Base-by-base conservation (phyloP, 257 asterid genomes). In the Nicotiana obtusifolia region DNA sequence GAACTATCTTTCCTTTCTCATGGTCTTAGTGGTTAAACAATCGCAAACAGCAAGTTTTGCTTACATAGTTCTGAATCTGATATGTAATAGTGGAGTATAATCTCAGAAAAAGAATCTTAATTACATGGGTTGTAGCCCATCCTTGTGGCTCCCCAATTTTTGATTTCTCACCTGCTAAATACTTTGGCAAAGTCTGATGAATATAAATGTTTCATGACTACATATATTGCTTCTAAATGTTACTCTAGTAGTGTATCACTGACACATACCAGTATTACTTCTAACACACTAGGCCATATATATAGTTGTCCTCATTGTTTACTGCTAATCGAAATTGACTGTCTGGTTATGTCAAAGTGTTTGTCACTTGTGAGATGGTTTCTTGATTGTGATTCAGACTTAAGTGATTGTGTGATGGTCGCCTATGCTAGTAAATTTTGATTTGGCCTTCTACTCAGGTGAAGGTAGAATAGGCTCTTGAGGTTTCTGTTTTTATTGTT, bases 81-180 rank as follows among this genome's bases (percentile, higher is more conserved):
- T 59, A 35, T 41, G 81, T 82, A 49, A 78, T 78, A 62, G 64
- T 69, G 35, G 82, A 84, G 83, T 84, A 57, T 24, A 56, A 64
- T 64, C 78, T 53, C 82, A 81, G 62, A 54, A 28, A 61, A 16
- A 61, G 82, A 88, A 66, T 84, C 73, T 64, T 78, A 30, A 84
- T 82, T 88, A 89, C 90, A 88, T 88, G 89, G 91, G 91, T 87
- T 57, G 90, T 81, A 91, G 93, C 92, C 90, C 91, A 75, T 85
- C 52, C 81, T 76, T 79, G 92, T 89, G 93, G 94, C 93, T 88
- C 92, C 95, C 90, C 91, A 59, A 19, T 61, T 87, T 85, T 86
- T 69, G 44, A n/a, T 53, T 62, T 26, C 75, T 68, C 62, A 49
- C 80, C 44, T 24, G 62, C 80, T 49, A 1, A 75, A 71, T 22